Evolutionary conservation across 1,284 basidiomycete genomes (phyloP), one percentile per base, ranked within the genome.

Genomic region (Apiotrichum domesticum): DNA sequence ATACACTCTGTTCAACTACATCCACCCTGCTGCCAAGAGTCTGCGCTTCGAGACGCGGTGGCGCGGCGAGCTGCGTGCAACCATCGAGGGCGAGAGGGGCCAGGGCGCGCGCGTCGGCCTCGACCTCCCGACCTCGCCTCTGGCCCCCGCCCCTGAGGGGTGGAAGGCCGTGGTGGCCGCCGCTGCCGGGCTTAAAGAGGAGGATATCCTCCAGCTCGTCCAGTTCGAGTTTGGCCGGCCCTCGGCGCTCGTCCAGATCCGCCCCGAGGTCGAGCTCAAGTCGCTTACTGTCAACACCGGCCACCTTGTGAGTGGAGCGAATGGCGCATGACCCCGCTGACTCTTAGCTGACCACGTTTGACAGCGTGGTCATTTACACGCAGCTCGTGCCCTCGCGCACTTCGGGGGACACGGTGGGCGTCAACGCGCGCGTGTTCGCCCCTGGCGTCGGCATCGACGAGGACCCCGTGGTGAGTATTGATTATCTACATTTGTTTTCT

Each of bases 111-210:
- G 33, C 35, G 68, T 81, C 77, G 56, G 88, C 81, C 79, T 97
- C 90, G 46, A 96, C 91, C 78, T 97, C 90, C 44, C 77, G 59
- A 67, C 80, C 77, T 56, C 35, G 4, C 3, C 6, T 32, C 10
- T 32, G 35, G 44, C 40, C 9, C 10, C 32, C 6, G 43, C 43
- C 4, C 45, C 40, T 1, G 32, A 8, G 2, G 33, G 41, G 10
- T 43, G 44, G 49, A 42, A 15, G 11, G 39, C 21, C 4, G 29
- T 35, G n/a, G 47, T 15, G 4, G 55, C 45, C 7, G 40, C 11
- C 4, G 59, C 61, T 2, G 55, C 62, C 11, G 52, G 58, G 1
- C 37, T 63, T 3, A 15, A 33, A 7, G 35, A n/a, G 4, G 51
- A 35, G 34, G 58, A 61, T 32, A 49, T 69, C 3, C 15, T 62